Conservation (phyloP, 176 grass and related monocot species). For the Zoysia japonica region DNA sequence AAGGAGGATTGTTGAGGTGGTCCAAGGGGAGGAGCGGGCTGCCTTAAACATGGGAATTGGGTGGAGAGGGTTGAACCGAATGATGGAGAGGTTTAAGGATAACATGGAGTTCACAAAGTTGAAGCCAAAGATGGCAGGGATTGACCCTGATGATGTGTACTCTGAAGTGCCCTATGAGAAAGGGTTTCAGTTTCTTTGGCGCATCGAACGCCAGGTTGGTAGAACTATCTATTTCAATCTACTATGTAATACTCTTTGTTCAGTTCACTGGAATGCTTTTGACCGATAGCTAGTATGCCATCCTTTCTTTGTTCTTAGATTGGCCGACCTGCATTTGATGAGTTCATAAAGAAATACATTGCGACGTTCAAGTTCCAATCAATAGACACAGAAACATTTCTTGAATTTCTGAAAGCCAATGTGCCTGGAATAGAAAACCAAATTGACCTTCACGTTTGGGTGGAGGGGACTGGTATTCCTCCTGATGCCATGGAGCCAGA, state of each 20-base stretch:
- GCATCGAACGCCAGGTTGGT: slow-evolving; percentile 84
- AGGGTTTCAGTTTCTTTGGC: slow-evolving; percentile 96
- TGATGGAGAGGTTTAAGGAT: slow-evolving; percentile 93
- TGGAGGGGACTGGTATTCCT: slow-evolving; percentile 85
- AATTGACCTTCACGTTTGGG: slow-evolving; percentile 70
- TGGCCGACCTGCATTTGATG: slow-evolving; percentile 81
- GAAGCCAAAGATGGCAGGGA: slow-evolving; percentile 79
- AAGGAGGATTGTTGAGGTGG: slow-evolving; percentile 94
- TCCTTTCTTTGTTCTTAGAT: slow-evolving; percentile 54
- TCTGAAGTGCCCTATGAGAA: slow-evolving; percentile 96
- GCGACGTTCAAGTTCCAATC: slow-evolving; percentile 93
- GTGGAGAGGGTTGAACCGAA: slow-evolving; percentile 76
- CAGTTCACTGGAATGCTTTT: not conserved
- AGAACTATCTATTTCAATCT: not conserved
- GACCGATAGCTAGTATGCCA: slow-evolving; percentile 1
- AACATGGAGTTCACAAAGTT: slow-evolving; percentile 96
- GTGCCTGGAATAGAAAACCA: slow-evolving; percentile 82
- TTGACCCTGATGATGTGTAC: slow-evolving; percentile 88
- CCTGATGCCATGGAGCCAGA: slow-evolving; percentile 95
- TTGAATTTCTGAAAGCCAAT: slow-evolving; percentile 81
- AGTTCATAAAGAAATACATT: slow-evolving; percentile 92
- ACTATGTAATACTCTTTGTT: slow-evolving; percentile 20
- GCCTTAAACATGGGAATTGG: slow-evolving; percentile 83
- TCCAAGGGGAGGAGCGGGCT: slow-evolving; percentile 81
- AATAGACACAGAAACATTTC: slow-evolving; percentile 87